Conservation (phyloP, 2,329 filamentous ascomycete species). For the Exophiala calicioides region DNA sequence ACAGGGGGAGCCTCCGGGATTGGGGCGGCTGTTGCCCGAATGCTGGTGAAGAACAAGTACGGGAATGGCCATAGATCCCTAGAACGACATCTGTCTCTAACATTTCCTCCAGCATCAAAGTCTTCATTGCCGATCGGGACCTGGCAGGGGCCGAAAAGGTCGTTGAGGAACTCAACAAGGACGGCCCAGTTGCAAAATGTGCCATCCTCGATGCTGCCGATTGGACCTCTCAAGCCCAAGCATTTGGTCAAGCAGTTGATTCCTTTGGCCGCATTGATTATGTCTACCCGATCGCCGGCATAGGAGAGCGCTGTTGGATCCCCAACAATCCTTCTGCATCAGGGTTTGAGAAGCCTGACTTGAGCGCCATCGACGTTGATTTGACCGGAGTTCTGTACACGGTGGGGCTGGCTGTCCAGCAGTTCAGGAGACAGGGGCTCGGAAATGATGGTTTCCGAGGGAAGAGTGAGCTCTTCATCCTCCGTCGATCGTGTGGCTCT, state of each 20-base stretch:
- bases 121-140: conserved; percentile 34
- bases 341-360: conserved; percentile 42
- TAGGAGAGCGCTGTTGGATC: conserved; percentile 44
- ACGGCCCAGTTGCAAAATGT: conserved; percentile 15
- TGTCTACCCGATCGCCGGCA: conserved; percentile 44
- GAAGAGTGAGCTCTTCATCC: conserved; percentile 37
- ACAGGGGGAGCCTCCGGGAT: conserved; percentile 35
- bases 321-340: conserved; percentile 25
- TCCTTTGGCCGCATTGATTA: conserved; percentile 42
- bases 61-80: not conserved
- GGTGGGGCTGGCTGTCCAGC: conserved; percentile 45
- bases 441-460: conserved; percentile 39
- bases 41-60: conserved; percentile 32
- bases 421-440: conserved; percentile 44
- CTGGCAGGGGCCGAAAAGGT: conserved; percentile 24
- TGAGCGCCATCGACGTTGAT: conserved; percentile 43
- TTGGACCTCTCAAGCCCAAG: conserved; percentile 31
- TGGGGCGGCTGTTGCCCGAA: conserved; percentile 31
- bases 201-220: conserved; percentile 23
- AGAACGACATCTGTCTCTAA: conserved; percentile 1
- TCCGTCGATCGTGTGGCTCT: not conserved
- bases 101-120: conserved; percentile 29
- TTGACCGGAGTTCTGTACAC: conserved; percentile 48
- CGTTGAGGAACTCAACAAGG: conserved; percentile 27
- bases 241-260: conserved; percentile 39